phyloP scores from a whole-genome alignment of 805 yeast genomes.

The Barnettozyma sucrosica region DNA sequence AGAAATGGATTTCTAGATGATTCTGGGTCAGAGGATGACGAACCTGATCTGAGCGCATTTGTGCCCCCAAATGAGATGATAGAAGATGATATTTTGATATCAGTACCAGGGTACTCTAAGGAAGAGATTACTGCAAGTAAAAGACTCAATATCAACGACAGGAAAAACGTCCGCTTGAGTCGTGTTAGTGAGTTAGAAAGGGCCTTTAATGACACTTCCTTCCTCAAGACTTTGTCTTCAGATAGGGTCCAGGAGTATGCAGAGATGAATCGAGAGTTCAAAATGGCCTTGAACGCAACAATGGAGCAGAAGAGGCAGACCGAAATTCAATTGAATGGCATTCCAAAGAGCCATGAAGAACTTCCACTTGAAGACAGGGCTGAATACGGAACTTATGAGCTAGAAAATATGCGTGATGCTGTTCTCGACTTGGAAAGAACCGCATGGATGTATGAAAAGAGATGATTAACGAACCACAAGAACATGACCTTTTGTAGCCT shows the following conservation, averaged over 20 bases:
- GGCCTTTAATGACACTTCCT: conserved; percentile 15
- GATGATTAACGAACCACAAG: not conserved
- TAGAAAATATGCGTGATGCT: conserved; percentile 7
- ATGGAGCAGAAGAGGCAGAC: not conserved
- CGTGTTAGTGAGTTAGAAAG: conserved; percentile 20
- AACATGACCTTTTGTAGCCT: not conserved
- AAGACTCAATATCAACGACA: conserved; percentile 18
- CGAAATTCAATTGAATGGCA: not conserved
- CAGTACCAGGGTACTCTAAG: conserved; percentile 24
- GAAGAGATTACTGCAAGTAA: conserved; percentile 25
- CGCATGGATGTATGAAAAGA: conserved; percentile 6
- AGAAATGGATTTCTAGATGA: conserved; percentile 17
- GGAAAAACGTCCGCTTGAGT: conserved; percentile 22
- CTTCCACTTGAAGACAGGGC: not conserved
- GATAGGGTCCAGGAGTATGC: conserved; percentile 17
- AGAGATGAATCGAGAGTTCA: conserved; percentile 15
- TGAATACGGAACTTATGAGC: not conserved
- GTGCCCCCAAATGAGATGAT: conserved; percentile 13
- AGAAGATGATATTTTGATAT: conserved; percentile 23
- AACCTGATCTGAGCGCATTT: conserved; percentile 21
- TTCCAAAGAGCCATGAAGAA: not conserved
- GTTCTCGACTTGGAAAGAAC: conserved; percentile 2
- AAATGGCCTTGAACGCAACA: not conserved
- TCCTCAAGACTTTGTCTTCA: conserved; percentile 13
- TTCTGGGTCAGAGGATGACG: conserved; percentile 25